Evolutionary conservation across 768 basidiomycete genomes (phyloP).

Genomic region (Boletus fagicola): DNA sequence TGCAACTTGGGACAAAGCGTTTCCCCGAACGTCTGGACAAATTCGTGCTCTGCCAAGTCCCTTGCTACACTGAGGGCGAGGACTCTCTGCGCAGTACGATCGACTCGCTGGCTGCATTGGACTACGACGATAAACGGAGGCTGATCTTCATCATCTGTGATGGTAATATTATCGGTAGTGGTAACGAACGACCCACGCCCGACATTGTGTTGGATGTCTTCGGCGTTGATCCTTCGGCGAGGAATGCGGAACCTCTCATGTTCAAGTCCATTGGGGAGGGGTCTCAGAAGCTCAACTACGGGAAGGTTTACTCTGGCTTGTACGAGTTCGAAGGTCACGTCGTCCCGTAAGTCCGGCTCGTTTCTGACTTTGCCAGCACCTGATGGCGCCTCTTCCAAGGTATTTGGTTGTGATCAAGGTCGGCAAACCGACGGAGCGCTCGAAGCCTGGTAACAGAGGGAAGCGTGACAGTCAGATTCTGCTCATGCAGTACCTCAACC

Average conservation of each 20-base stretch:
- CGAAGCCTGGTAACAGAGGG: slow-evolving; percentile 64
- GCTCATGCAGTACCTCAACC: slow-evolving; percentile 64
- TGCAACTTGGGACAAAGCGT: slow-evolving; percentile 59
- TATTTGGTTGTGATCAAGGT: slow-evolving; percentile 66
- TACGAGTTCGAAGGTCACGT: slow-evolving; percentile 73
- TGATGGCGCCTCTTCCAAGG: slow-evolving; percentile 27
- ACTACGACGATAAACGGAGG: slow-evolving; percentile 73
- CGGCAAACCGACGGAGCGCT: slow-evolving; percentile 64
- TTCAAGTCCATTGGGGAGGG: slow-evolving; percentile 72
- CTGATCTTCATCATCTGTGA: slow-evolving; percentile 66
- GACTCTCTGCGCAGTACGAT: slow-evolving; percentile 67
- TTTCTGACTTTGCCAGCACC: not conserved
- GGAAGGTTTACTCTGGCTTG: slow-evolving; percentile 66
- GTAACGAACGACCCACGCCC: slow-evolving; percentile 65
- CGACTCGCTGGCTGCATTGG: slow-evolving; percentile 60
- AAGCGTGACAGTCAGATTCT: slow-evolving; percentile 69
- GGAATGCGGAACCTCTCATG: slow-evolving; percentile 61
- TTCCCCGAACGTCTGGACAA: slow-evolving; percentile 67
- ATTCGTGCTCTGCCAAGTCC: slow-evolving; percentile 66
- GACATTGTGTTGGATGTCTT: slow-evolving; percentile 66
- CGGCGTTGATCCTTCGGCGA: slow-evolving; percentile 60
- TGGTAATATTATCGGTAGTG: slow-evolving; percentile 68
- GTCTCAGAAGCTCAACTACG: slow-evolving; percentile 65
- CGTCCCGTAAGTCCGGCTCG: slow-evolving; percentile 47
- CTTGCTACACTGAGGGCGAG: slow-evolving; percentile 72